Conservation (phyloP, 768 basidiomycete species). For the Suillus tomentosus region DNA sequence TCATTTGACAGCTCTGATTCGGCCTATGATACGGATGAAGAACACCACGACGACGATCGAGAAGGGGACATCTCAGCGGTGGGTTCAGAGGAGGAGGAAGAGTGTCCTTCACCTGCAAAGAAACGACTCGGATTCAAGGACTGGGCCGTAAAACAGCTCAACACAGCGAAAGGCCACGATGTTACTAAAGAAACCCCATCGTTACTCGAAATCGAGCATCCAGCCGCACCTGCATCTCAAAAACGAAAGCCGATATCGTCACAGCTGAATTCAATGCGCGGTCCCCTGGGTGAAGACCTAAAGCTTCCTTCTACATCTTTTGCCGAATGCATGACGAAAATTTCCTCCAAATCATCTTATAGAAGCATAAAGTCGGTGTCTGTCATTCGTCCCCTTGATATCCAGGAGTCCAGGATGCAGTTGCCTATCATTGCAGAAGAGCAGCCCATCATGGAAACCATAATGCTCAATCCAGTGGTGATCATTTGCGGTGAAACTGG, state of each 20-base stretch:
- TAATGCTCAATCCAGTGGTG: slow-evolving; percentile 83
- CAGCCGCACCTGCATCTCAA: slow-evolving; percentile 35
- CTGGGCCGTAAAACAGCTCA: slow-evolving; percentile 86
- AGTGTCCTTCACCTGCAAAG: slow-evolving; percentile 31
- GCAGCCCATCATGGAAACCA: slow-evolving; percentile 90
- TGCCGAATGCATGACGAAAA: slow-evolving; percentile 42
- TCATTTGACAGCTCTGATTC: slow-evolving; percentile 84
- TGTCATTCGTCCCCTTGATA: slow-evolving; percentile 65
- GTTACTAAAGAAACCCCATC: slow-evolving; percentile 21
- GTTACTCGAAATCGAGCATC: slow-evolving; percentile 10
- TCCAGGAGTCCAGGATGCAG: slow-evolving; percentile 74
- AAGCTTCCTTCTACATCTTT: slow-evolving; percentile 68
- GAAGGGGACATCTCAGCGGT: slow-evolving; percentile 18
- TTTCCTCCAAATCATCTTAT: slow-evolving; percentile 13
- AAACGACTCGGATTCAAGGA: slow-evolving; percentile 73
- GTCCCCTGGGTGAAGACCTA: slow-evolving; percentile 78
- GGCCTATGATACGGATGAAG: slow-evolving; percentile 52
- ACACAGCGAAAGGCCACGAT: slow-evolving; percentile 46
- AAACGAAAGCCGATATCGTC: slow-evolving; percentile 44
- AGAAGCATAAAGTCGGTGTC: slow-evolving; percentile 46
- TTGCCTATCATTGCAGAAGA: slow-evolving; percentile 93
- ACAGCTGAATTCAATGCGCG: slow-evolving; percentile 49
- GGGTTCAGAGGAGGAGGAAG: slow-evolving; percentile 23
- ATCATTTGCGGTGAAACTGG: slow-evolving; percentile 86
- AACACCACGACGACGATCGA: slow-evolving; percentile 21